Base-by-base conservation (phyloP, 2,329 filamentous ascomycete species). In the Aspergillus sp. region DNA sequence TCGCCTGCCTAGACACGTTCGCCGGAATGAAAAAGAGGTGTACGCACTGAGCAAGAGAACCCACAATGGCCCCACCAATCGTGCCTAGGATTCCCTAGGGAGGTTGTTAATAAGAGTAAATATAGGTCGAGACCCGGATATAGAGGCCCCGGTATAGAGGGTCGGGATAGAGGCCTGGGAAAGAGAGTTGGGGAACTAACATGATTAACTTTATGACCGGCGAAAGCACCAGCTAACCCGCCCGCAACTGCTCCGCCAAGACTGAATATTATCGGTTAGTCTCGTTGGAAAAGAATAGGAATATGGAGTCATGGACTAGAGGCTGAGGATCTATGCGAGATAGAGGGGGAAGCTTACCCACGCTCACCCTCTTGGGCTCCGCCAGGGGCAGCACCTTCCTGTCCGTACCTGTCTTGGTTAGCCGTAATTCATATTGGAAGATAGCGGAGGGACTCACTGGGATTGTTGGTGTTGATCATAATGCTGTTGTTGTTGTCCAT, bases 161-260 rank as follows among this genome's bases (percentile, higher is more conserved):
- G 19, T 19, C 19, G 19, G 19, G 19, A 19, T 19, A 19, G 19
- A 19, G 19, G 19, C 19, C 19, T 19, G 19, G 19, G 19, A 19
- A 19, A 19, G 19, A 19, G 19, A 19, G 19, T 19, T 19, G 19
- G 19, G 19, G 19, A 19, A 19, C 19, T 19, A 8, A 8, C 31
- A 71, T 82, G 81, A 65, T 79, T 74, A 64, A 76, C 79, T 70
- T 82, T 79, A 74, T 80, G 77, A 60, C 81, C 81, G 23, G 74
- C 77, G 54, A 76, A 82, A 38, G 77, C 80, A 59, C 81, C 81
- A n/a, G 79, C 75, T 9, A 79, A 72, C 65, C 80, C 80, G 60
- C 81, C 81, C 31, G 79, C 80, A 49, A 82, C 64, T 17, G 81
- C 81, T 45, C 81, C 81, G 55, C 77, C 75, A 19, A 83, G 71